phyloP scores from a whole-genome alignment of 306 rosid genomes.

The Calophaca sinica region DNA sequence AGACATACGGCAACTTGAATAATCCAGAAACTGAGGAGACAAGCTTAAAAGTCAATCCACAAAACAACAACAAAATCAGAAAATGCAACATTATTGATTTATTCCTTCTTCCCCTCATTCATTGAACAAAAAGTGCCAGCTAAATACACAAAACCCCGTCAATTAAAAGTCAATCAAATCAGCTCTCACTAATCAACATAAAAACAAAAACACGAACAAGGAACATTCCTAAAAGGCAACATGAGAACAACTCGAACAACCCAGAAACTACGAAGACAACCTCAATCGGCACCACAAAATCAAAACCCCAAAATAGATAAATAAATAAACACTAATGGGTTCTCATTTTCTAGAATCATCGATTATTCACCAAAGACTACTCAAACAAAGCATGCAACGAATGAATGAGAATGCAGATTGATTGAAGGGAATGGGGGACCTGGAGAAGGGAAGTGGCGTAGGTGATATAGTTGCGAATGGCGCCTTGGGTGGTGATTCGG shows the following conservation, averaged over 20 bases:
- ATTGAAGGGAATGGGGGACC: conserved; percentile 52
- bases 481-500: conserved; percentile 96
- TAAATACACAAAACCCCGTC: neutral
- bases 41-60: neutral
- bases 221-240: neutral
- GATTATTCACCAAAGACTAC: neutral
- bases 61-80: neutral
- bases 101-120: neutral
- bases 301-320: neutral
- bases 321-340: neutral
- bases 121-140: neutral
- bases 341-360: neutral
- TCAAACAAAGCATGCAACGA: neutral
- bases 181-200: conserved; percentile 11
- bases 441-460: conserved; percentile 93
- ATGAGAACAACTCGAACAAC: neutral
- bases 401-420: conserved; percentile 23
- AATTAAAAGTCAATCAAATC: neutral
- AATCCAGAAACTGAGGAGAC: neutral
- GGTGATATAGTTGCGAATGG: conserved; percentile 94
- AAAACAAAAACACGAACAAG: neutral
- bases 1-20: neutral
- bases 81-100: neutral
- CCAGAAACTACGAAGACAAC: neutral
- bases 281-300: conserved; percentile 22